These are phyloP conservation scores for Lasiodiplodia sp. DNA, from an alignment of 2,329 filamentous ascomycete species.

Conservation along the genomic window DNA sequence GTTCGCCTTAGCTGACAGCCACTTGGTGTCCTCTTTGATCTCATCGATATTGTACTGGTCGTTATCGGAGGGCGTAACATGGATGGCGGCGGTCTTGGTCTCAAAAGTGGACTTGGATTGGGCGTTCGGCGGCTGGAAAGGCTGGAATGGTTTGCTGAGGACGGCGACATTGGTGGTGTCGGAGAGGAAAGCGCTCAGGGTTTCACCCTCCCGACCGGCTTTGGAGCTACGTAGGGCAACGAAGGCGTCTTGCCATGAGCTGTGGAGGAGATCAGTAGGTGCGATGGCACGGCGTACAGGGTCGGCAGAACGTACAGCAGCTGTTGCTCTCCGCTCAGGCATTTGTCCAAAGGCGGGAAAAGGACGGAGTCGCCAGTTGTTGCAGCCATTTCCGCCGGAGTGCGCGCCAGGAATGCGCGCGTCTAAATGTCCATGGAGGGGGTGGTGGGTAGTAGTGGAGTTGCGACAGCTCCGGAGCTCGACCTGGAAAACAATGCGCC, in stretches of 20 bases:
- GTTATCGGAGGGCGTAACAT: conserved; percentile 73
- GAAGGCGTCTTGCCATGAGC: conserved; percentile 66
- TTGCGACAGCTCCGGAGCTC: conserved; percentile 27
- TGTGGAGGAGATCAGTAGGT: conserved; percentile 57
- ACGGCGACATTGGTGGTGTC: conserved; percentile 73
- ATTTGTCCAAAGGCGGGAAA: conserved; percentile 85
- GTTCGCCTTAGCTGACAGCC: conserved; percentile 79
- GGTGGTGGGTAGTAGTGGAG: conserved; percentile 18
- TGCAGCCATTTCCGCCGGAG: conserved; percentile 48
- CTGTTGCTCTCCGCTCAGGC: conserved; percentile 79
- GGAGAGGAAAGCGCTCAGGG: conserved; percentile 71
- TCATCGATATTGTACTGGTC: conserved; percentile 75
- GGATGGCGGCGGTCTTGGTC: conserved; percentile 85
- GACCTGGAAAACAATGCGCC: conserved; percentile 27
- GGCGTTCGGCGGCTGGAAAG: conserved; percentile 69
- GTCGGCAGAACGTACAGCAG: conserved; percentile 71
- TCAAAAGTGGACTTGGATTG: conserved; percentile 77
- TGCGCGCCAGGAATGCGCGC: conserved; percentile 38
- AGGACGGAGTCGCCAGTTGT: conserved; percentile 66
- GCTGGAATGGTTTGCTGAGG: conserved; percentile 71
- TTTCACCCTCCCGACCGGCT: conserved; percentile 44
- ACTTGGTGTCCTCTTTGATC: conserved; percentile 84
- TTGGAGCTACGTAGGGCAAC: conserved; percentile 61
- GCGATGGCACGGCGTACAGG: background rate
- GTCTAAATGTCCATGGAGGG: conserved; percentile 28